Percentiles rank a stretch among this genome's conserved stretches.
phyloP scores from a whole-genome alignment of 352 stramenopile genomes.

The Pythium phragmitis region DNA sequence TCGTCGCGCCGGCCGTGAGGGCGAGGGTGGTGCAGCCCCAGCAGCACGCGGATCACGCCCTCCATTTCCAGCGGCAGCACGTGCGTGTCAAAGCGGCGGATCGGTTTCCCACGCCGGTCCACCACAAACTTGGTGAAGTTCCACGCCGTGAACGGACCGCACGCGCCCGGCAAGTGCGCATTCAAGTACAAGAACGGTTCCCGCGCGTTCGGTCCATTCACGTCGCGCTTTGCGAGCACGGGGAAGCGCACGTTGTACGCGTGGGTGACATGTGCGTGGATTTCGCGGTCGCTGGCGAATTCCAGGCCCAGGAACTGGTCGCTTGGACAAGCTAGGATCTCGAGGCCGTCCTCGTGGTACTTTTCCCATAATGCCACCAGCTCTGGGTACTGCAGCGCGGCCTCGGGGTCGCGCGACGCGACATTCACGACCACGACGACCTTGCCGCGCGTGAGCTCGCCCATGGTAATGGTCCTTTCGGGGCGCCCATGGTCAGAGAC shows the following conservation, averaged over 20 bases:
- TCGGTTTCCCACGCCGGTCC: slow-evolving; percentile 36
- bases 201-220: slow-evolving; percentile 66
- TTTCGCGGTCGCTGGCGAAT: slow-evolving; percentile 34
- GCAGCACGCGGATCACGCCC: slow-evolving; percentile 33
- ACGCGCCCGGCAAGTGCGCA: slow-evolving; percentile 29
- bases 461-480: slow-evolving; percentile 25
- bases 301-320: slow-evolving; percentile 80
- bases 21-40: slow-evolving; percentile 4
- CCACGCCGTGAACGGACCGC: slow-evolving; percentile 54
- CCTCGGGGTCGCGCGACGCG: slow-evolving; percentile 72
- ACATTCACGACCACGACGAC: slow-evolving; percentile 80
- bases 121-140: slow-evolving; percentile 77
- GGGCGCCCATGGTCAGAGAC: background rate
- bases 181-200: slow-evolving; percentile 76
- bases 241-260: slow-evolving; percentile 36
- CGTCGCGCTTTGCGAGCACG: slow-evolving; percentile 55
- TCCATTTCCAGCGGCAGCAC: slow-evolving; percentile 38
- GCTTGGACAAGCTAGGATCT: slow-evolving; percentile 70
- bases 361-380: slow-evolving; percentile 53
- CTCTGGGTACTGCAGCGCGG: slow-evolving; percentile 74
- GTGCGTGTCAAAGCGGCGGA: slow-evolving; percentile 42
- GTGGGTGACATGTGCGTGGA: slow-evolving; percentile 29
- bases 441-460: slow-evolving; percentile 29
- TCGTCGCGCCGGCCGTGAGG: background rate
- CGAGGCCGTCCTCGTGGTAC: slow-evolving; percentile 41